Evolutionary conservation across 106 monocot genomes (phyloP), one percentile per base, ranked within the genome.

Genomic region (Iris macrosiphon): DNA sequence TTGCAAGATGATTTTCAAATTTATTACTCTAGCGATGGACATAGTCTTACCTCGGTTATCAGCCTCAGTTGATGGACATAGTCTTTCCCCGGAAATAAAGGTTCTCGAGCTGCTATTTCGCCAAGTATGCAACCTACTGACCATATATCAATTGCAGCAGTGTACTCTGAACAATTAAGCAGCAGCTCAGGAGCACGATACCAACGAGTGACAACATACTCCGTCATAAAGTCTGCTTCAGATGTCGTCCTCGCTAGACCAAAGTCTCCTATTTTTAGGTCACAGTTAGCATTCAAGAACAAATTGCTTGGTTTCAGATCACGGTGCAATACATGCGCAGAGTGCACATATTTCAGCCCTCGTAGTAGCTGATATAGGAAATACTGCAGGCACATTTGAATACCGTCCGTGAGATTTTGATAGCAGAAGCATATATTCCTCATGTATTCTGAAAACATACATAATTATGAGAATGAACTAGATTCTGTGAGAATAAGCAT

Each of bases 271-370:
- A 67, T 67, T 49, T 67, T 67, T 18, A 67, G 67, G 24, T 67
- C 67, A 35, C 67, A 67, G 30, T 67, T 67, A 18, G 67, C 34
- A 49, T 67, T 58, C 29, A 67, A 40, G 18, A 67, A 43, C 19
- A 67, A 67, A 67, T 67, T 67, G 67, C 67, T 67, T 12, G 67
- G 67, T 49, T 67, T 67, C 25, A 67, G 67, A 40, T 67, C 67
- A 25, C 67, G 57, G 58, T 67, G 57, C 44, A 67, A 55, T 31
- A 67, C 67, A 39, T 56, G 35, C 7, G 67, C 67, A 34, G 67
- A 67, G 29, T 67, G 67, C 57, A 67, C 67, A 40, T 49, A 67
- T 30, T 67, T 67, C 18, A 67, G 56, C 39, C 67, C 67, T 12
- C 67, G 44, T 23, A 67, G 40, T 49, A 67, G 49, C 35, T 67